Percentiles rank a stretch among this genome's conserved stretches.
These are phyloP conservation scores for Astraeus odoratus DNA, from an alignment of 768 basidiomycete species.

Conservation along the genomic window DNA sequence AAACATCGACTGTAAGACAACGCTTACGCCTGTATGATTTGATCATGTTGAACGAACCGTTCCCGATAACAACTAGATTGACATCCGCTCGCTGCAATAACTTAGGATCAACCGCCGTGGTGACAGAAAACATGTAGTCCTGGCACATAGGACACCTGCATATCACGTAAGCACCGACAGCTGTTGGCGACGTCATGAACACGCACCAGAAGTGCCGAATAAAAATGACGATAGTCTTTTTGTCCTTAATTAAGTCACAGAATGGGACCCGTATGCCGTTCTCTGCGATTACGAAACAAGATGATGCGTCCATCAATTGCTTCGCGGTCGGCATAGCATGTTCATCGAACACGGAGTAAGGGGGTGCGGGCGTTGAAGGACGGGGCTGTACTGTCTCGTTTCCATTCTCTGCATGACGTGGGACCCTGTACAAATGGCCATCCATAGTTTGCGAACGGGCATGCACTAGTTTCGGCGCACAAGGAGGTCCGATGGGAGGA, in stretches of 20 bases:
- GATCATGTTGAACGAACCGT: slow-evolving; percentile 73
- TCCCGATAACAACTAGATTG: slow-evolving; percentile 67
- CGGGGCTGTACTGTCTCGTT: slow-evolving; percentile 13
- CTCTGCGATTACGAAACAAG: slow-evolving; percentile 58
- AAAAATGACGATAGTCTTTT: slow-evolving; percentile 71
- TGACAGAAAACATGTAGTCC: slow-evolving; percentile 76
- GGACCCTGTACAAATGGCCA: slow-evolving; percentile 6
- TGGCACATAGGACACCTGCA: slow-evolving; percentile 73
- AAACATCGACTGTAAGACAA: not conserved
- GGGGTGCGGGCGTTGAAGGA: slow-evolving; percentile 8
- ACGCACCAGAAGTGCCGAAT: slow-evolving; percentile 77
- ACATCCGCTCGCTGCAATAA: slow-evolving; percentile 43
- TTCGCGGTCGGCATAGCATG: slow-evolving; percentile 44
- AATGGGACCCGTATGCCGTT: slow-evolving; percentile 62
- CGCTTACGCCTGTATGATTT: slow-evolving; percentile 59
- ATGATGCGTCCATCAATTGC: slow-evolving; percentile 55
- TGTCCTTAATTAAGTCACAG: slow-evolving; percentile 53
- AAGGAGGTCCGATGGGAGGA: slow-evolving; percentile 5
- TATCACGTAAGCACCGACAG: not conserved
- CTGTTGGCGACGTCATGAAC: slow-evolving; percentile 1
- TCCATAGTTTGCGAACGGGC: slow-evolving; percentile 18
- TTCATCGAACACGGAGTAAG: slow-evolving; percentile 30
- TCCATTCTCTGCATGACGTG: not conserved
- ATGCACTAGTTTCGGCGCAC: slow-evolving; percentile 11
- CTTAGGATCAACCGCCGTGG: slow-evolving; percentile 39